These are phyloP conservation scores for Candida oleophila DNA, from an alignment of 805 yeast genomes.

Conservation along the genomic window DNA sequence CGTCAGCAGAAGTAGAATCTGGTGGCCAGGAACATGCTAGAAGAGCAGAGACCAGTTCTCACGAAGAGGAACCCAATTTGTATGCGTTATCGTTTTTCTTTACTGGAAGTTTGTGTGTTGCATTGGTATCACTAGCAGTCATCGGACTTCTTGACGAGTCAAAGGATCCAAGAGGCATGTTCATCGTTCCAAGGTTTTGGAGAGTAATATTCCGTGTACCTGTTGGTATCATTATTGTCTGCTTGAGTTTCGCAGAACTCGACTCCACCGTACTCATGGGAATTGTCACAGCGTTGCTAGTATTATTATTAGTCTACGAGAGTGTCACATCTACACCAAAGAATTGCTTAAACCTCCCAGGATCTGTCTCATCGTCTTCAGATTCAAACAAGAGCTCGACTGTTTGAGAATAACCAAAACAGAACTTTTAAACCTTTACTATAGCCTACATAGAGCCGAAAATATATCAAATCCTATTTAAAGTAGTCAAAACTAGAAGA, in stretches of 20 bases:
- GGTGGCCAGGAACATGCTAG: not conserved
- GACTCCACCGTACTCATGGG: conserved; percentile 42
- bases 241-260: conserved; percentile 45
- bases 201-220: conserved; percentile 44
- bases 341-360: conserved; percentile 4
- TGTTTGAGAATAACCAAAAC: no score
- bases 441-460: no score
- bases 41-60: conserved; percentile 4
- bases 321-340: conserved; percentile 28
- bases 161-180: conserved; percentile 34
- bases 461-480: no score
- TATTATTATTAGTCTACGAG: conserved; percentile 37
- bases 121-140: conserved; percentile 36
- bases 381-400: not conserved
- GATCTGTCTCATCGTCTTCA: not conserved
- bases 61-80: conserved; percentile 30
- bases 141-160: conserved; percentile 47
- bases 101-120: conserved; percentile 52
- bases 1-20: not conserved
- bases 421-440: no score
- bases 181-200: conserved; percentile 30
- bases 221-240: conserved; percentile 35
- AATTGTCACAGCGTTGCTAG: conserved; percentile 34
- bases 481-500: no score
- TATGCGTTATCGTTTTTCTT: conserved; percentile 49